These are phyloP conservation scores for Linaria vulgaris DNA, from an alignment of 257 asterid species.

Conservation along the genomic window DNA sequence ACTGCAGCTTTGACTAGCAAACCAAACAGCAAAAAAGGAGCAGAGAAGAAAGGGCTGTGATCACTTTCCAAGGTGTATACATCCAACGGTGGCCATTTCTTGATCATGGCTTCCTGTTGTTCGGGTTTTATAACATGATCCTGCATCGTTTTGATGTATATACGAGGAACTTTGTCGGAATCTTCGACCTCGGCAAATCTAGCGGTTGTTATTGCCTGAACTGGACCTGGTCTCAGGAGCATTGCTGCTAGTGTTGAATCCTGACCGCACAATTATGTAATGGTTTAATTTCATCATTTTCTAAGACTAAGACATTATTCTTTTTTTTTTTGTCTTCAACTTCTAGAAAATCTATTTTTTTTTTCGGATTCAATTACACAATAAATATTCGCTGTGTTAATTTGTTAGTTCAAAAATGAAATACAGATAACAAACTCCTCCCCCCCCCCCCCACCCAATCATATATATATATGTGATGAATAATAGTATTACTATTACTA, in stretches of 20 bases:
- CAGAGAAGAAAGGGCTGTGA: slow-evolving; percentile 86
- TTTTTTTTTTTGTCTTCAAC: too few species aligned
- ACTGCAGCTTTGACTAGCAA: slow-evolving; percentile 56
- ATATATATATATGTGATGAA: too few species aligned
- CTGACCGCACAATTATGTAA: slow-evolving; percentile 24
- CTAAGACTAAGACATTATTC: too few species aligned
- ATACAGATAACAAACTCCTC: too few species aligned
- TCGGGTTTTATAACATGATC: slow-evolving; percentile 51
- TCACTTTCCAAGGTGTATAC: slow-evolving; percentile 70
- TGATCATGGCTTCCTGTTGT: slow-evolving; percentile 77
- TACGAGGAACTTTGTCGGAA: slow-evolving; percentile 48
- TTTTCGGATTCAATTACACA: too few species aligned
- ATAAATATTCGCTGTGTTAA: too few species aligned
- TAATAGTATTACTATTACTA: too few species aligned
- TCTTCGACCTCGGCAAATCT: slow-evolving; percentile 29
- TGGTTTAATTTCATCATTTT: too few species aligned
- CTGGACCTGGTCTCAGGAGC: slow-evolving; percentile 74
- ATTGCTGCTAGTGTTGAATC: slow-evolving; percentile 64
- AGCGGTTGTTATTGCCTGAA: slow-evolving; percentile 52
- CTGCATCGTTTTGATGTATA: slow-evolving; percentile 51
- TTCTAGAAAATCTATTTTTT: too few species aligned
- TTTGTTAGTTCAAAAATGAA: too few species aligned
- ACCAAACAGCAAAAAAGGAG: slow-evolving; percentile 60
- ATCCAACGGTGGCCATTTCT: slow-evolving; percentile 64
- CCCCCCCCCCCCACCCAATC: too few species aligned